Evolutionary conservation across 306 rosid species (phyloP), one percentile per base, ranked within the genome.

Genomic region (Glycine latifolia): DNA sequence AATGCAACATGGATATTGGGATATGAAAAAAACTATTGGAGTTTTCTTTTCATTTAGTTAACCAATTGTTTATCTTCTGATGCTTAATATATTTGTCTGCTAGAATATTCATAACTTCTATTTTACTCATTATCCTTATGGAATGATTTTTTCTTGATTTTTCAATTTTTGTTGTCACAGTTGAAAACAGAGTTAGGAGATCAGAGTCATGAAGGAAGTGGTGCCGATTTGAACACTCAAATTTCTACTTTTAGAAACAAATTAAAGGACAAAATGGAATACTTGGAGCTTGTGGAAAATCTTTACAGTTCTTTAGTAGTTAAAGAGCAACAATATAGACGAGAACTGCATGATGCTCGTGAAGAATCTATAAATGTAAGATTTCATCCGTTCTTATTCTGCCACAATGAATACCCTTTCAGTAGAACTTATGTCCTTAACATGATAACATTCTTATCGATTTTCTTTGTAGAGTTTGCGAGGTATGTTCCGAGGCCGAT

Each of bases 321-420:
- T 83, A 63, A 44, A 63, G 86, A 83, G 86, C 46, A 3, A 2
- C 73, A 54, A 62, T 63, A 72, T 65, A 63, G 67, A 55, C 79
- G 78, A 72, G 86, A 83, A 54, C 61, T 78, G 12, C 75, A 10
- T 26, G 83, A 83, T 63, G 86, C 86, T 71, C 86, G 83, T 54
- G 10, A 62, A 78, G 83, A 83, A 78, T 14, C 83, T 53, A 44
- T 83, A 65, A 44, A 71, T 44, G 86, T 83, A 65, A 50, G 76
- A 71, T 16, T 61, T 70, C 14, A 43, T n/a, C 54, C 10, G 31
- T 17, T 14, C 66, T 65, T 63, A n/a, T 65, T 76, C 73, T 47
- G 35, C 65, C 46, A 33, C 73, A 70, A 33, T 5, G 41, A 52
- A 20, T 44, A 12, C 50, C 17, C n/a, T 46, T 63, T 75, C 16